phyloP scores from a whole-genome alignment of 176 grass and related monocot genomes.

The Secale cereale region DNA sequence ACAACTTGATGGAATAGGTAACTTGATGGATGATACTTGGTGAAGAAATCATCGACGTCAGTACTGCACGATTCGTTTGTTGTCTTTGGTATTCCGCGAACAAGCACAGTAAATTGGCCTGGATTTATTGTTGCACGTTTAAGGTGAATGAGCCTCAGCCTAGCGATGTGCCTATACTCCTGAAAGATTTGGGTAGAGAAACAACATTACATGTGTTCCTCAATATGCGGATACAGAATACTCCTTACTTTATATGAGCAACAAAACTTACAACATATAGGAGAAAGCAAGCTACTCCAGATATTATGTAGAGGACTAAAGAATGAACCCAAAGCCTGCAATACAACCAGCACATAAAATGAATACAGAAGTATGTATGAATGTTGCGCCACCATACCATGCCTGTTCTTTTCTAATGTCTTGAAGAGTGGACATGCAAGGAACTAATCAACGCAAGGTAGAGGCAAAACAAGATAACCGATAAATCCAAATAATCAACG shows the following conservation, averaged over 20 bases:
- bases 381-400: neutral
- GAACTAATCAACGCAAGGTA: neutral
- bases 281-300: slow-evolving; percentile 79
- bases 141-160: slow-evolving; percentile 64
- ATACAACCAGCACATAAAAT: slow-evolving; percentile 21
- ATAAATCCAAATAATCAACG: neutral
- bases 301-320: slow-evolving; percentile 77
- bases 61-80: slow-evolving; percentile 49
- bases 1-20: slow-evolving; percentile 92
- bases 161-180: slow-evolving; percentile 76
- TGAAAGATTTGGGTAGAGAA: neutral
- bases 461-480: neutral
- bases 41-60: slow-evolving; percentile 72
- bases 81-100: slow-evolving; percentile 76
- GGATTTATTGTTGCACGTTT: slow-evolving; percentile 47
- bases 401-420: neutral
- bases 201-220: neutral
- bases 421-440: neutral
- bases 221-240: neutral
- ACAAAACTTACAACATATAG: slow-evolving; percentile 72
- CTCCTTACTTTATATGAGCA: neutral
- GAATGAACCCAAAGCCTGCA: slow-evolving; percentile 97
- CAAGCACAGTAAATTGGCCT: slow-evolving; percentile 81
- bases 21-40: slow-evolving; percentile 77
- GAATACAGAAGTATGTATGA: neutral